Percentiles rank a stretch among this genome's conserved stretches.
Evolutionary conservation across 192 early-diverging fungal species (phyloP).

Genomic region (Coemansia sp.): DNA sequence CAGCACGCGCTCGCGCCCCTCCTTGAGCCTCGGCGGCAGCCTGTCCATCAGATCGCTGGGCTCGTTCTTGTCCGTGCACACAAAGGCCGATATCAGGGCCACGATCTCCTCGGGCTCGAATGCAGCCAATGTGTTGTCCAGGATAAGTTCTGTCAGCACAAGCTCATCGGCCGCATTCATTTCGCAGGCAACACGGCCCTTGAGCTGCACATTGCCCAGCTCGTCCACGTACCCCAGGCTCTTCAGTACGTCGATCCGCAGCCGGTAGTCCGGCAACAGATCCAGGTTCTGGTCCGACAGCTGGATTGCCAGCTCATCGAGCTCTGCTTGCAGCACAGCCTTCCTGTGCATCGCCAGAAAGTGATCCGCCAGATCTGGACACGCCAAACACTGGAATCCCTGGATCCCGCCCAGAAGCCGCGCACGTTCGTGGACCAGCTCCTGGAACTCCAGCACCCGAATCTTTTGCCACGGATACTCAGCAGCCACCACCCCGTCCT

Average conservation of each 20-base stretch:
- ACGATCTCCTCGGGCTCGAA: conserved; percentile 93
- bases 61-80: conserved; percentile 89
- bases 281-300: conserved; percentile 93
- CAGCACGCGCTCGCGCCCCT: conserved; percentile 64
- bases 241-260: conserved; percentile 83
- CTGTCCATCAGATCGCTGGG: conserved; percentile 30
- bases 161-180: conserved; percentile 97
- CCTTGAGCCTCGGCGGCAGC: conserved; percentile 29
- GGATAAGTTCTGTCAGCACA: conserved; percentile 89
- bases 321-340: conserved; percentile 62
- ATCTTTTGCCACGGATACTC: conserved; percentile 89
- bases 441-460: conserved; percentile 84
- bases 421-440: conserved; percentile 63
- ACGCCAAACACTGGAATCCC: conserved; percentile 42
- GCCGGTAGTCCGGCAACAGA: conserved; percentile 89
- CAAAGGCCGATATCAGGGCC: conserved; percentile 89
- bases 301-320: conserved; percentile 72
- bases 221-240: conserved; percentile 80
- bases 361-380: conserved; percentile 49
- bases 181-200: conserved; percentile 95
- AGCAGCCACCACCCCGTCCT: conserved; percentile 20
- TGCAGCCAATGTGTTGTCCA: conserved; percentile 88
- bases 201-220: conserved; percentile 85
- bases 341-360: conserved; percentile 60
- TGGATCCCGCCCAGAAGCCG: conserved; percentile 43